Evolutionary conservation across 2,329 filamentous ascomycete species (phyloP).

Genomic region (Zymoseptoria ardabiliae): DNA sequence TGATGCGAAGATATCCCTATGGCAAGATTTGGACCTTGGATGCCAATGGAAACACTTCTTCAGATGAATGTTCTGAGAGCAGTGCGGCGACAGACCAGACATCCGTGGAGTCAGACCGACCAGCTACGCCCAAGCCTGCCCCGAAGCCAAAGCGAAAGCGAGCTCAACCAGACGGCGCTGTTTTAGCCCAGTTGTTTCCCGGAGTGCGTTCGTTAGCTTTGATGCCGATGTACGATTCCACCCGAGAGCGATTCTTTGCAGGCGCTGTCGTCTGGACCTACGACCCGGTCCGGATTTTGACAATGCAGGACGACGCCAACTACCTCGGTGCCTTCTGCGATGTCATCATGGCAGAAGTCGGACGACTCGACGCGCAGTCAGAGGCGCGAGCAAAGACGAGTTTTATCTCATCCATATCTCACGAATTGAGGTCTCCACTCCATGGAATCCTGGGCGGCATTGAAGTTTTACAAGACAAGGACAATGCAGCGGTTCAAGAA

Average conservation of each 20-base stretch:
- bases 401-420: slow-evolving; percentile 46
- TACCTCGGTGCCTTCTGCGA: slow-evolving; percentile 35
- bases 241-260: slow-evolving; percentile 17
- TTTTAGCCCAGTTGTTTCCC: slow-evolving; percentile 1
- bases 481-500: slow-evolving; percentile 31
- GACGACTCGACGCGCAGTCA: slow-evolving; percentile 32
- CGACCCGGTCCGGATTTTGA: slow-evolving; percentile 34
- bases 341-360: slow-evolving; percentile 35
- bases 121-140: neutral
- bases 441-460: slow-evolving; percentile 44
- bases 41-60: slow-evolving; percentile 1
- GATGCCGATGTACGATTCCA: slow-evolving; percentile 9
- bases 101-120: neutral
- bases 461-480: slow-evolving; percentile 43
- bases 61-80: neutral
- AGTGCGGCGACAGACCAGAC: neutral
- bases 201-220: slow-evolving; percentile 7
- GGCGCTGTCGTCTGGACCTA: slow-evolving; percentile 37
- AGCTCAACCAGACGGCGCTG: neutral
- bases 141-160: neutral
- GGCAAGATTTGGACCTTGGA: slow-evolving; percentile 12
- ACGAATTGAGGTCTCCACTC: slow-evolving; percentile 43
- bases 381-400: slow-evolving; percentile 44
- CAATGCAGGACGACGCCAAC: slow-evolving; percentile 32
- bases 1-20: slow-evolving; percentile 9